Percentiles rank a stretch among this genome's conserved stretches.
These are phyloP conservation scores for Neonectria sp. DNA, from an alignment of 2,329 filamentous ascomycete genomes.

Conservation along the genomic window DNA sequence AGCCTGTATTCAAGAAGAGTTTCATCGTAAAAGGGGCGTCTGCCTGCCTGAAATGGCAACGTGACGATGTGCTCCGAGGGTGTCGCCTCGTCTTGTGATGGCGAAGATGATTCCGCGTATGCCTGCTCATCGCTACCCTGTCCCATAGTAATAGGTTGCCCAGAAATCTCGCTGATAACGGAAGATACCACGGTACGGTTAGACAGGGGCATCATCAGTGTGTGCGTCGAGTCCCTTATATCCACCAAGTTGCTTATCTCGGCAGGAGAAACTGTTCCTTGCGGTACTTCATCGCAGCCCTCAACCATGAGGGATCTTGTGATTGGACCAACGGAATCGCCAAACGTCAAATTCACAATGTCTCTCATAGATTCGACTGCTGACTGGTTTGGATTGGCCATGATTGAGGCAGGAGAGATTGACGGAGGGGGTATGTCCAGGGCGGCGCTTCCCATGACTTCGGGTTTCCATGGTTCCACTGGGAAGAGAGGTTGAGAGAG, in stretches of 20 bases:
- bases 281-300: constrained; percentile 40
- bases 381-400: constrained; percentile 40
- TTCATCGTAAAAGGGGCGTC: constrained; percentile 67
- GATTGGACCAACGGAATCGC: constrained; percentile 32
- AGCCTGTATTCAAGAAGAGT: constrained; percentile 61
- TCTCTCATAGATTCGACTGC: constrained; percentile 40
- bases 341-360: constrained; percentile 41
- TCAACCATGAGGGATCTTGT: constrained; percentile 40
- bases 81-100: constrained; percentile 27
- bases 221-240: constrained; percentile 38
- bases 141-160: constrained; percentile 45
- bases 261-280: constrained; percentile 56
- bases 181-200: constrained; percentile 37
- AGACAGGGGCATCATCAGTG: constrained; percentile 40
- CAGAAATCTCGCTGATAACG: constrained; percentile 40
- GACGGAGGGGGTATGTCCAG: constrained; percentile 42
- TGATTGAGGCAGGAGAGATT: constrained; percentile 48
- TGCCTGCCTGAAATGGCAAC: constrained; percentile 69
- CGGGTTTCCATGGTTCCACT: constrained; percentile 46
- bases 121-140: constrained; percentile 43
- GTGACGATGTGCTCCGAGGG: constrained; percentile 66
- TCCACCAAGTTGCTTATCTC: constrained; percentile 53
- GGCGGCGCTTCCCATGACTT: constrained; percentile 37
- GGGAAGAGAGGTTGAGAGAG: constrained; percentile 37
- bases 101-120: constrained; percentile 41